Evolutionary conservation across 352 stramenopile species (phyloP), one percentile per base, ranked within the genome.

Genomic region (Pythium brassicae): DNA sequence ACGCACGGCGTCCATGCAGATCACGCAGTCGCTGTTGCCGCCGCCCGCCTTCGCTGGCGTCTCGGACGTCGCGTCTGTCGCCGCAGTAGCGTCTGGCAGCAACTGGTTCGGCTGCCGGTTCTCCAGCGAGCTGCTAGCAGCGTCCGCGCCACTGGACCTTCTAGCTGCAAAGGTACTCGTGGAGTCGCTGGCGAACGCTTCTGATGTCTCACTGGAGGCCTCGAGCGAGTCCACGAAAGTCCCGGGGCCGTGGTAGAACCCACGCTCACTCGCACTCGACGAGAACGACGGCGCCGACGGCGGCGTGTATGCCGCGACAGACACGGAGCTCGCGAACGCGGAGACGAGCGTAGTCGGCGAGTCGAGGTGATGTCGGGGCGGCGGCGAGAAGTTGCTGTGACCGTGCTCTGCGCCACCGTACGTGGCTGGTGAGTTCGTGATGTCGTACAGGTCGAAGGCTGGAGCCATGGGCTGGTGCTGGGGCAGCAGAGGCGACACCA

Each of bases 1-100:
- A 7, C 76, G 64, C 46, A 55, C 34, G 12, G 62, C 60, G 29
- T 75, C 66, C 55, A 74, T 74, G 61, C 74, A 87, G 50, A 87
- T 71, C 15, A 68, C 59, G 45, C 74, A 87, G 48, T 73, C 62
- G n/a, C 43, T 25, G 10, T n/a, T 32, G 6, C 23, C 35, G 25
- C 32, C 29, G 2, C 39, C 39, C 14, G 25, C 19, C 19, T 52
- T 60, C 17, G 39, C 25, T 26, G 26, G 25, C 20, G 56, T 11
- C 29, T 26, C 39, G 6, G 15, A 19, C 17, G 50, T 26, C 11
- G 23, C 25, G 6, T 43, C 6, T 12, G 27, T 3, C 17, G 37
- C 14, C 10, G 32, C 22, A 22, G 49, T 29, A 20, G 20, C 29
- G 19, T n/a, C 40, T 23, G 40, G 10, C n/a, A 9, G 20, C 34